Conservation (phyloP, 2,329 filamentous ascomycete species). For the Pyrenochaeta sp. region DNA sequence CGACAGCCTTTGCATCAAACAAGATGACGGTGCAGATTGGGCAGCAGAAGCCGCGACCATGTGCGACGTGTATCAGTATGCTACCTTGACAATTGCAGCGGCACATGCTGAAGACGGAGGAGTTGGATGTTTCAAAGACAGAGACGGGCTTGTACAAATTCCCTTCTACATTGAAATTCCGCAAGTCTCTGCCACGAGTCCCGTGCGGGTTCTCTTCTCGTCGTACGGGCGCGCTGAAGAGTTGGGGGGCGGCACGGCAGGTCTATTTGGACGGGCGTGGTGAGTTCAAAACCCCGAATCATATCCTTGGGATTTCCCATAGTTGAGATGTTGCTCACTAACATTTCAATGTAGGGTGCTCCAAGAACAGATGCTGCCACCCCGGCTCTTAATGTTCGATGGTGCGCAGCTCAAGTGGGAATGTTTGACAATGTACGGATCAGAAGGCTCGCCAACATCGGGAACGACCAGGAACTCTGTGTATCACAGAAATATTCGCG, state of each 20-base stretch:
- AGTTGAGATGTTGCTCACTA: too few species aligned
- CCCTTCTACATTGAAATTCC: constrained; percentile 22
- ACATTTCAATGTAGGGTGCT: too few species aligned
- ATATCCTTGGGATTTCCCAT: too few species aligned
- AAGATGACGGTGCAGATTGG: constrained; percentile 32
- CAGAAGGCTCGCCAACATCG: constrained; percentile 19
- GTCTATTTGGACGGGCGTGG: constrained; percentile 29
- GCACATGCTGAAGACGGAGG: constrained; percentile 27
- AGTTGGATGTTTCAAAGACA: constrained; percentile 25
- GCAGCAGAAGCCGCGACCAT: constrained; percentile 31
- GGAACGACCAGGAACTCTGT: constrained; percentile 18
- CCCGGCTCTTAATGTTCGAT: constrained; percentile 29
- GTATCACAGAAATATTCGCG: constrained; percentile 17
- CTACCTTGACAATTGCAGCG: constrained; percentile 29
- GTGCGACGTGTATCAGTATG: constrained; percentile 32
- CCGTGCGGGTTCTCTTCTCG: constrained; percentile 12
- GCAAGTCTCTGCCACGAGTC: not conserved
- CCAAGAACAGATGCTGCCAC: constrained; percentile 30
- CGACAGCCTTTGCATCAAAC: constrained; percentile 30
- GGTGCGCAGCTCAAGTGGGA: constrained; percentile 27
- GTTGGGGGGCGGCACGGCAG: constrained; percentile 17
- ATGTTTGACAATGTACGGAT: constrained; percentile 25
- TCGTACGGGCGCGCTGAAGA: constrained; percentile 17
- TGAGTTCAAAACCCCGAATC: too few species aligned
- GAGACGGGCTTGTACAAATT: constrained; percentile 27